Conservation (phyloP, 2,329 filamentous ascomycete species). For the Albophoma yamanashiensis region DNA sequence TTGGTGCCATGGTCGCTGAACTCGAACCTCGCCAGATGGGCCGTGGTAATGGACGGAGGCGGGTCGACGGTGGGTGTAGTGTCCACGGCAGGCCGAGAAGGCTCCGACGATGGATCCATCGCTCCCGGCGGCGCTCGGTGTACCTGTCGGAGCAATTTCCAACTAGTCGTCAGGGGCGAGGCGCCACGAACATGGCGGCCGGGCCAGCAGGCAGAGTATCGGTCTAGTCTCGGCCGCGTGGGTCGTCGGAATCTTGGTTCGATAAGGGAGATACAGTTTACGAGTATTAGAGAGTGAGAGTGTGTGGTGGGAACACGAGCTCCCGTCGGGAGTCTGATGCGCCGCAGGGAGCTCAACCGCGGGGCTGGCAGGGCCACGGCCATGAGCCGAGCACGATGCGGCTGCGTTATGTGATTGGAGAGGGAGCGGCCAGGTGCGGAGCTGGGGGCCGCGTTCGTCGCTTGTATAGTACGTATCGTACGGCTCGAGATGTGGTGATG, state of each 20-base stretch:
- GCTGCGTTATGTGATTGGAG: constrained; percentile 1
- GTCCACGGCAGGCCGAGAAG: constrained; percentile 18
- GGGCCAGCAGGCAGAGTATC: neutral
- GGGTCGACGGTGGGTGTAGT: constrained; percentile 1
- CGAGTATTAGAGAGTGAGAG: neutral
- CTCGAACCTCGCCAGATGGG: constrained; percentile 62
- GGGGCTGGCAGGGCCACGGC: neutral
- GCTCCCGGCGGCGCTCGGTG: constrained; percentile 3
- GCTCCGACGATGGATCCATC: constrained; percentile 20
- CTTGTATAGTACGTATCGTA: neutral
- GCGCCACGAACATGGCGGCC: constrained; percentile 4
- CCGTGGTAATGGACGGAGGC: constrained; percentile 8
- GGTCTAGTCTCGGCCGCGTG: neutral
- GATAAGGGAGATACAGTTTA: neutral
- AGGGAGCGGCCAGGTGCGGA: neutral
- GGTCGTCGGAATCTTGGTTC: neutral
- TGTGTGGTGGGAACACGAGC: neutral
- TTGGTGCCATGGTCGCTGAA: constrained; percentile 84
- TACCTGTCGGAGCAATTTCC: constrained; percentile 4
- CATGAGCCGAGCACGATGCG: constrained; percentile 1
- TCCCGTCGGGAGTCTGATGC: neutral
- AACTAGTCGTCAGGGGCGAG: constrained; percentile 2
- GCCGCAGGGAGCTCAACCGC: neutral
- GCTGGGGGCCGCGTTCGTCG: neutral
- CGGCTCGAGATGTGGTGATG: neutral